Evolutionary conservation across 2,329 filamentous ascomycete species (phyloP).

Genomic region (Botrytis tulipae): DNA sequence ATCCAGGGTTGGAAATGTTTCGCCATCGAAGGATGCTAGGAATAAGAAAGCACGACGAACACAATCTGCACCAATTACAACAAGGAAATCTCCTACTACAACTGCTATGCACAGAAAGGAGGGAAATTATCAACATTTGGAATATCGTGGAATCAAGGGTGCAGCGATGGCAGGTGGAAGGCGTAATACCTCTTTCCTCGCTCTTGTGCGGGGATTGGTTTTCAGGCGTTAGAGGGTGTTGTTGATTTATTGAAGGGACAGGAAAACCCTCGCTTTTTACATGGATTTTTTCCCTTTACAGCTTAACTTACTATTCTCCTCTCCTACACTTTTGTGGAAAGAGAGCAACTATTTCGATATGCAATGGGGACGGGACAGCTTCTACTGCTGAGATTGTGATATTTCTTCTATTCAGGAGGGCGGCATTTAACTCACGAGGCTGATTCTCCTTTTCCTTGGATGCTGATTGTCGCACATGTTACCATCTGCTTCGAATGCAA

Average conservation of each 20-base stretch:
- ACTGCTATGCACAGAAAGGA: constrained; percentile 18
- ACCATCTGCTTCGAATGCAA: constrained; percentile 5
- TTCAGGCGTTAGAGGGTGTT: constrained; percentile 22
- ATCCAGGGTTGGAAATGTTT: constrained; percentile 21
- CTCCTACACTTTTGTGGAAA: neutral
- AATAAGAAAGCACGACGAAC: constrained; percentile 17
- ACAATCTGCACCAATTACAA: constrained; percentile 17
- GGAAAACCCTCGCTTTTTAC: constrained; percentile 11
- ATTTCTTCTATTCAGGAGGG: neutral
- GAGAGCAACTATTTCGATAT: constrained; percentile 12
- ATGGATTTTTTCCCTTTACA: constrained; percentile 13
- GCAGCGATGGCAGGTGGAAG: constrained; percentile 3
- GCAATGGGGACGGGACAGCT: neutral
- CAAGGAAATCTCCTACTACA: constrained; percentile 9
- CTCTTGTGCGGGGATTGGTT: constrained; percentile 20
- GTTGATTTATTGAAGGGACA: constrained; percentile 15
- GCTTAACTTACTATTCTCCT: constrained; percentile 13
- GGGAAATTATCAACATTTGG: constrained; percentile 16
- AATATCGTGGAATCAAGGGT: constrained; percentile 7
- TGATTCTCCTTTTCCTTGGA: constrained; percentile 4
- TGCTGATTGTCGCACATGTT: neutral
- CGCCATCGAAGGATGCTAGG: constrained; percentile 16
- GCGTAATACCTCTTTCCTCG: constrained; percentile 22
- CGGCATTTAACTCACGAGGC: neutral
- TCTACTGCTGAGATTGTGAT: neutral